Evolutionary conservation across 768 basidiomycete genomes (phyloP), one percentile per base, ranked within the genome.

Genomic region (Naganishia vaughanmartiniae): DNA sequence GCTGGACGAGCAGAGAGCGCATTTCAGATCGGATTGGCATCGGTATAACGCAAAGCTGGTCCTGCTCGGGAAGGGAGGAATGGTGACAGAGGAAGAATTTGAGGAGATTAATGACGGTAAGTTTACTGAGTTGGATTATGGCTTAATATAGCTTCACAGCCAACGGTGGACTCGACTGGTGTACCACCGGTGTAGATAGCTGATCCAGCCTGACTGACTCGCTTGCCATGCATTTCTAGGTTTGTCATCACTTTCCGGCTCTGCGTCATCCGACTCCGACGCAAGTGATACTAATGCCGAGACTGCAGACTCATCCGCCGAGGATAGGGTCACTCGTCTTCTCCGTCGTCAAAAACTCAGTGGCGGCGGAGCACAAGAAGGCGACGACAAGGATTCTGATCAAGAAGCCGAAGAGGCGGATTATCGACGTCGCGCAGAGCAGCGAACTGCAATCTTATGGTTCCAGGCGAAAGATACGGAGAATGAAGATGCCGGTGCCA

Each of bases 1-100:
- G 69, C 85, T 98, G 7, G 87, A 90, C 39, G 90, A 90, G 70
- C 93, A 97, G 75, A 85, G 93, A 63, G 79, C 83, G 0, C 95
- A 98, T 81, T 96, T 91, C 80, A 87, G 88, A 74, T 91, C 91
- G 12, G 95, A 99, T 81, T 98, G 95, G 96, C 95, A 99, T 85
- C 87, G 93, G 70, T 98, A 95, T 83, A 98, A 98, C 79, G 90
- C 93, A 74, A 96, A 95, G 82, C 85, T 87, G 88, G 88, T 68
- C 82, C 93, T 58, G 45, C 56, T 72, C n/a, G 65, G 65, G 19
- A 63, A 89, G 7, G 85, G 87, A 12, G 83, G 84, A 26, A 81
- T 88, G 30, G 87, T 93, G 26, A 83, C 87, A 0, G 90, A 92
- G 77, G 78, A 85, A 31, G 85, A 87, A 21, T 99, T 95, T 76